Percentiles rank a stretch among this genome's conserved stretches.
Evolutionary conservation across 2,329 filamentous ascomycete genomes (phyloP).

Genomic region (Colletotrichum australisinense): DNA sequence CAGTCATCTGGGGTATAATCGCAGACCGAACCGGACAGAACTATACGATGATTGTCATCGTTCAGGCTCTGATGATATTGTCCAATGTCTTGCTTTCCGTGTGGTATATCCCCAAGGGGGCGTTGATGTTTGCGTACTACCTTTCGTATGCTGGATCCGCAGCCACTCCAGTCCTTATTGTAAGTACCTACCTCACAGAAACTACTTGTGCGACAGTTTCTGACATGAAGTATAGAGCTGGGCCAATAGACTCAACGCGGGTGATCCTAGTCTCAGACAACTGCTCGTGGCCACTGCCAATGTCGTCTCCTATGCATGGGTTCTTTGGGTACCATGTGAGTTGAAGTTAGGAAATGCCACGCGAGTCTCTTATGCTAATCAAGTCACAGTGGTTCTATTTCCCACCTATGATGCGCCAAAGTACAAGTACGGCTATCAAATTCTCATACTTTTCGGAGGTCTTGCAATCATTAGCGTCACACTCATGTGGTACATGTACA

Average conservation of each 20-base stretch:
- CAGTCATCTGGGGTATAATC: slow-evolving; percentile 34
- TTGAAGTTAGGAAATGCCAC: rapidly evolving
- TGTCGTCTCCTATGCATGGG: slow-evolving; percentile 21
- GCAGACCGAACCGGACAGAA: slow-evolving; percentile 39
- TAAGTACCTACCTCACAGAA: not conserved
- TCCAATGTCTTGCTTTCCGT: slow-evolving; percentile 39
- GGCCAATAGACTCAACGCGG: slow-evolving; percentile 20
- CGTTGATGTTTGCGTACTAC: slow-evolving; percentile 39
- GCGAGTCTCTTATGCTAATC: not conserved
- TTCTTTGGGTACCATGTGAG: slow-evolving; percentile 26
- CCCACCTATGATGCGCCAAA: slow-evolving; percentile 48
- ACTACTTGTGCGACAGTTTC: not conserved
- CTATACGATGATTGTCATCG: slow-evolving; percentile 27
- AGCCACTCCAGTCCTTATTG: slow-evolving; percentile 40
- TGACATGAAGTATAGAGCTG: not conserved
- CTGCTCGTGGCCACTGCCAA: slow-evolving; percentile 18
- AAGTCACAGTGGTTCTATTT: slow-evolving; percentile 42
- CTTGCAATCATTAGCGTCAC: slow-evolving; percentile 38
- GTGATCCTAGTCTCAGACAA: slow-evolving; percentile 12
- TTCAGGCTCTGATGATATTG: slow-evolving; percentile 34
- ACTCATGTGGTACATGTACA: slow-evolving; percentile 25
- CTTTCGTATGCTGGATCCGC: slow-evolving; percentile 37
- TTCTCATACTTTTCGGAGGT: slow-evolving; percentile 46
- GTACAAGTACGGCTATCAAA: slow-evolving; percentile 48
- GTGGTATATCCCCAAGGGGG: slow-evolving; percentile 37